Conservation (phyloP, 2,329 filamentous ascomycete genomes). For the Periconia macrospinosa region DNA sequence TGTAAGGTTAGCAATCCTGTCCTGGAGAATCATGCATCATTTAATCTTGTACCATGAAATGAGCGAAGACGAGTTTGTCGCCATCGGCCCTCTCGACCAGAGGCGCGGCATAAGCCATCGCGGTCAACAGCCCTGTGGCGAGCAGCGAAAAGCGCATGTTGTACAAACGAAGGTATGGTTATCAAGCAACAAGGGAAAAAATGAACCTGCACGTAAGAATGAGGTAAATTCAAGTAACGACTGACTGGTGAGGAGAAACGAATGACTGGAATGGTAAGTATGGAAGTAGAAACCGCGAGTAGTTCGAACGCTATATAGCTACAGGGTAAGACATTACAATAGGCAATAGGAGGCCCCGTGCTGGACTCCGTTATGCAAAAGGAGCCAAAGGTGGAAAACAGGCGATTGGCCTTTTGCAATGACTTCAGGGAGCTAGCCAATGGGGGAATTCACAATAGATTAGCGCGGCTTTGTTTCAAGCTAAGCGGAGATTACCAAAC, state of each 20-base stretch:
- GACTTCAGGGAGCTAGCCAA: no score
- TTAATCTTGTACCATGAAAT: conserved; percentile 26
- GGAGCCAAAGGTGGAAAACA: no score
- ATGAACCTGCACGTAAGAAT: conserved; percentile 7
- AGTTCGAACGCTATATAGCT: no score
- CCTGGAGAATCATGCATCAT: neutral
- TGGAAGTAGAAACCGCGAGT: no score
- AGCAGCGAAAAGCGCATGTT: conserved; percentile 9
- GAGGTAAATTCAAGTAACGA: neutral
- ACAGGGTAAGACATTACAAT: no score
- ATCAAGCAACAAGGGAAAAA: neutral
- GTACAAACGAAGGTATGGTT: conserved; percentile 13
- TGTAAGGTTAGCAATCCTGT: conserved; percentile 3
- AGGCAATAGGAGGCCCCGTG: no score
- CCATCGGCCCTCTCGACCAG: conserved; percentile 12
- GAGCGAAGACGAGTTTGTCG: conserved; percentile 24
- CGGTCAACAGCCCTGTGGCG: conserved; percentile 18
- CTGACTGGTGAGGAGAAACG: neutral
- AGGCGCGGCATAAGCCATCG: conserved; percentile 16
- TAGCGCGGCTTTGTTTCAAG: no score
- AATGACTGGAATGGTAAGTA: conserved; percentile 2
- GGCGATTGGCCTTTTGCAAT: no score
- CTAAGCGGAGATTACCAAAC: no score
- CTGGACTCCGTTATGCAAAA: no score
- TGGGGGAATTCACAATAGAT: no score